Conservation (phyloP, 129 eudicot genomes). For the Gnaphalium uliginosum region DNA sequence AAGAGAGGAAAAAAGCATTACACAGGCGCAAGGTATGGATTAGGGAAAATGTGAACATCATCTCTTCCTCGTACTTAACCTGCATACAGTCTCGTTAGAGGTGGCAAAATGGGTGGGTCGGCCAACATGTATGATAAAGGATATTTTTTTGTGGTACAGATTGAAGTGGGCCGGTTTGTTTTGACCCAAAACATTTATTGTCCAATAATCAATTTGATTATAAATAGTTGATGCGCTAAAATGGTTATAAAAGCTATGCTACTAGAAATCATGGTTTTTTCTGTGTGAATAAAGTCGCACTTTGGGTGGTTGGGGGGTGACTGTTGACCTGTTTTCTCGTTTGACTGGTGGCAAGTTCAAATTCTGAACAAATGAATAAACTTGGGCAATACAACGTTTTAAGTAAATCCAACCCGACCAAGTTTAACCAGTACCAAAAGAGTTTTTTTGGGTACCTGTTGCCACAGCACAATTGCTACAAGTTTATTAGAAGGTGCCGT, state of each 20-base stretch:
- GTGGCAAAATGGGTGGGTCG: slow-evolving; percentile 4
- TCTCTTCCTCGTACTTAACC: neutral
- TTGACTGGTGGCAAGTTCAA: neutral
- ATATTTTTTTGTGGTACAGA: neutral
- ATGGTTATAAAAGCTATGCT: neutral
- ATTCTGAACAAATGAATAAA: neutral
- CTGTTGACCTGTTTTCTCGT: too few species aligned
- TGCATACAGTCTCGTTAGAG: slow-evolving; percentile 9
- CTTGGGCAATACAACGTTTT: neutral
- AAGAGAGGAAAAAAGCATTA: slow-evolving; percentile 59
- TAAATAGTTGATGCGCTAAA: neutral
- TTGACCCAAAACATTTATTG: neutral
- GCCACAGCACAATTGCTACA: neutral
- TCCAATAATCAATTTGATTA: neutral
- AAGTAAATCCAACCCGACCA: neutral
- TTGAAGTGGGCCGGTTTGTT: neutral
- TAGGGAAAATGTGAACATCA: slow-evolving; percentile 5
- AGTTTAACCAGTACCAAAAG: neutral
- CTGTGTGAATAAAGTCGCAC: too few species aligned
- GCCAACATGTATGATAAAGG: neutral
- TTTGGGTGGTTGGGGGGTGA: too few species aligned
- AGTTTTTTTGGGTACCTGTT: neutral
- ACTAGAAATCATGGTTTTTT: too few species aligned
- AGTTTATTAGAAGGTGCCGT: neutral
- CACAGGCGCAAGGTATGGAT: slow-evolving; percentile 53